These are phyloP conservation scores for Xylariaceae sp. DNA, from an alignment of 2,329 filamentous ascomycete species.

Conservation along the genomic window DNA sequence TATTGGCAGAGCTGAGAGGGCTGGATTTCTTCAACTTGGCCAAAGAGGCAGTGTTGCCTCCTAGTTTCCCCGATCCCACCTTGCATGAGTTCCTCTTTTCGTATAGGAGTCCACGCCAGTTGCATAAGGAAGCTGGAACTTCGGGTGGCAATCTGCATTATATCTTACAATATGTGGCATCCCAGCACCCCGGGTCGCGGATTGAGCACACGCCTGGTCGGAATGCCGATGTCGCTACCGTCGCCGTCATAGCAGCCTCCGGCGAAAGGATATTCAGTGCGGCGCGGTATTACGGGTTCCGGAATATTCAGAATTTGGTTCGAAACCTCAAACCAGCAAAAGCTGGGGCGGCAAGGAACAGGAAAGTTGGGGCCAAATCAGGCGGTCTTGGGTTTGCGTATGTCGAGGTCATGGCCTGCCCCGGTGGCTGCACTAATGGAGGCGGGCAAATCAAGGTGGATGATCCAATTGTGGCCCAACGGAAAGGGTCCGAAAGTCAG, in stretches of 20 bases:
- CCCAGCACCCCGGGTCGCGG: conserved; percentile 65
- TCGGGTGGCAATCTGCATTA: conserved; percentile 89
- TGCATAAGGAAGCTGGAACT: conserved; percentile 61
- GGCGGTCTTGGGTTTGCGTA: conserved; percentile 71
- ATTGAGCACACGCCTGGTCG: conserved; percentile 72
- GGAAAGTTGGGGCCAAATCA: conserved; percentile 48
- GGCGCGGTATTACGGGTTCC: conserved; percentile 93
- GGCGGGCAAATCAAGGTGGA: conserved; percentile 92
- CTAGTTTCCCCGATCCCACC: conserved; percentile 67
- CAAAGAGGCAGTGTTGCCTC: conserved; percentile 47
- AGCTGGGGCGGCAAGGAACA: conserved; percentile 52
- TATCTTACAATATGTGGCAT: conserved; percentile 71
- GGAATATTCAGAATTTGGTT: conserved; percentile 97
- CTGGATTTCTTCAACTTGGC: conserved; percentile 73
- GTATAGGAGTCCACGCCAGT: conserved; percentile 35
- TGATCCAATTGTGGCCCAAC: conserved; percentile 61
- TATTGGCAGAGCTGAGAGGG: conserved; percentile 76
- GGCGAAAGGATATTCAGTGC: conserved; percentile 67
- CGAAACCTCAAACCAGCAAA: conserved; percentile 81
- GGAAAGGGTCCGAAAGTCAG: conserved; percentile 47
- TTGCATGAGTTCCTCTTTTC: conserved; percentile 75
- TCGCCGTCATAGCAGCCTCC: conserved; percentile 57
- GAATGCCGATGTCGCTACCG: conserved; percentile 89
- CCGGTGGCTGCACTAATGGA: conserved; percentile 97
- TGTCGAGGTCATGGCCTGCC: conserved; percentile 98